A percentile compares a stretch with the other conserved stretches of the same genome.
These are phyloP conservation scores for Colletotrichum navitas DNA, from an alignment of 2,329 filamentous ascomycete genomes.

Conservation along the genomic window DNA sequence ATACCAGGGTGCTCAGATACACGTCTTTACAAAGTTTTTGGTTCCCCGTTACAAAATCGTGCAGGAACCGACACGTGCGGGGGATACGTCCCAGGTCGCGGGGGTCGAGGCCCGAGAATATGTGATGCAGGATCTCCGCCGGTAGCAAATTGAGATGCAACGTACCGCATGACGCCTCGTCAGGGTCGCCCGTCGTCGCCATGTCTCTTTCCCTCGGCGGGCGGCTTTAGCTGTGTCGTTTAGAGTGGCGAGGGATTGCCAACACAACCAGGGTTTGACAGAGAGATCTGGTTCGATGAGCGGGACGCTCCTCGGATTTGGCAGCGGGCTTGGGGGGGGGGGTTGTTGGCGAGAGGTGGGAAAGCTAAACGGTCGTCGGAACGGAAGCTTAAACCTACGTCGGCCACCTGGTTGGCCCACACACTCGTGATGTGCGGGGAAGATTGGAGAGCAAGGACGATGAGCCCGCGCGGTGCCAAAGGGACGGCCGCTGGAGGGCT, in stretches of 20 bases:
- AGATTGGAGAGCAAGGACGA: neutral
- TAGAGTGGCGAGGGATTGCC: neutral
- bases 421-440: conserved; percentile 1
- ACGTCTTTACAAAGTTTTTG: conserved; percentile 70
- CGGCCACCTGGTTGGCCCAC: conserved; percentile 30
- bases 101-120: conserved; percentile 69
- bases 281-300: neutral
- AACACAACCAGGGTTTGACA: neutral
- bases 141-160: conserved; percentile 57
- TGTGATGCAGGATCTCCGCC: conserved; percentile 72
- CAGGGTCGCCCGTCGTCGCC: conserved; percentile 5
- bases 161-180: conserved; percentile 15
- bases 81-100: conserved; percentile 67
- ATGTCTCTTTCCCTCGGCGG: neutral
- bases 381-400: conserved; percentile 37
- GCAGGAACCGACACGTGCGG: conserved; percentile 64
- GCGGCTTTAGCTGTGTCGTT: neutral
- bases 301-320: neutral
- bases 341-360: conserved; percentile 7
- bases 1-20: conserved; percentile 70
- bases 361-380: conserved; percentile 1
- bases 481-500: neutral
- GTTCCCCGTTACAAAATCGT: conserved; percentile 69
- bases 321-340: no score
- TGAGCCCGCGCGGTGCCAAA: conserved; percentile 13